Percentiles rank a stretch among this genome's conserved stretches.
Conservation (phyloP, 2,329 filamentous ascomycete genomes). For the Lasiodiplodia sp. region DNA sequence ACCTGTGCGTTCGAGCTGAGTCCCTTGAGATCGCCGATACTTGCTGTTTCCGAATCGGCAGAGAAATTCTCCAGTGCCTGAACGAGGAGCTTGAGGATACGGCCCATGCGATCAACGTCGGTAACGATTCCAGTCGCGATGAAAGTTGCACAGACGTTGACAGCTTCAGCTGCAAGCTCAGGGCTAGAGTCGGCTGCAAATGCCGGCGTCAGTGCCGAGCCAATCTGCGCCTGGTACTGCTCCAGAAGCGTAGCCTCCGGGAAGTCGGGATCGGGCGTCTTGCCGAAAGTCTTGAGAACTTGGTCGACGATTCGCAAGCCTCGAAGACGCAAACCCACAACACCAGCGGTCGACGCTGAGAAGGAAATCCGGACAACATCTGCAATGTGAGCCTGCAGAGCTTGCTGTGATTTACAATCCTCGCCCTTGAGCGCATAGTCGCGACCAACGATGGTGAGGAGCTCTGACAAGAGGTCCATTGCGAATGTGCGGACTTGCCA, state of each 20-base stretch:
- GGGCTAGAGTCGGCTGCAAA: constrained; percentile 96
- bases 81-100: constrained; percentile 92
- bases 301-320: constrained; percentile 94
- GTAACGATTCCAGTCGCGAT: constrained; percentile 97
- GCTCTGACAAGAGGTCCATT: constrained; percentile 84
- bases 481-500: constrained; percentile 98
- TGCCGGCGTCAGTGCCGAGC: constrained; percentile 92
- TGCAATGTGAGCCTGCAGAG: constrained; percentile 81
- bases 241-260: constrained; percentile 95
- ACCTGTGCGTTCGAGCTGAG: constrained; percentile 95
- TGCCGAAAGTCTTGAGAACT: constrained; percentile 93
- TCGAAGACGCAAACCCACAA: constrained; percentile 87
- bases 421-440: constrained; percentile 75
- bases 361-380: constrained; percentile 98
- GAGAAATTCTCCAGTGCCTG: constrained; percentile 92
- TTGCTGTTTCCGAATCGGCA: constrained; percentile 78
- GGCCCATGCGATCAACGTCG: constrained; percentile 97
- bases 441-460: constrained; percentile 80
- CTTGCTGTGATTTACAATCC: constrained; percentile 77
- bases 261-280: constrained; percentile 94
- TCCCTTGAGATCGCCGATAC: constrained; percentile 91
- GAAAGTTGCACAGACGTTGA: constrained; percentile 97
- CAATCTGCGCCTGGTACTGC: constrained; percentile 98
- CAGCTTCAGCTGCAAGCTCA: constrained; percentile 91
- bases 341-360: constrained; percentile 92